These are phyloP conservation scores for Zostera marina DNA, from an alignment of 116 monocot genomes.

Conservation along the genomic window DNA sequence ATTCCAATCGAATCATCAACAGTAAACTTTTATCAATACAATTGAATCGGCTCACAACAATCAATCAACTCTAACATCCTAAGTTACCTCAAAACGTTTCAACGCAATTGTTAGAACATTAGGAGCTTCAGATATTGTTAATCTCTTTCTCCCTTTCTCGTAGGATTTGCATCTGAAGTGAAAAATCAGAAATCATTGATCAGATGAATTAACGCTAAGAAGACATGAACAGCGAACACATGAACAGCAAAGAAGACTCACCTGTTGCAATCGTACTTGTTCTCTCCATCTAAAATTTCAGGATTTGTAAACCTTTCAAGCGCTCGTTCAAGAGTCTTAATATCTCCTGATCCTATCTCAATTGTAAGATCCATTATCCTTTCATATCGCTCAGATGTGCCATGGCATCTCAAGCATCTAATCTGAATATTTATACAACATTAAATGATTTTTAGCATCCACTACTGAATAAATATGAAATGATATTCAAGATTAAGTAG, in stretches of 20 bases:
- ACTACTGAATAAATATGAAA: not conserved
- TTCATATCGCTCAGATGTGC: slow-evolving; percentile 56
- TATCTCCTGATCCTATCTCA: slow-evolving; percentile 55
- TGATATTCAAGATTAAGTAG: not conserved
- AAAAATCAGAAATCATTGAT: not conserved
- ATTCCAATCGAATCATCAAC: not conserved
- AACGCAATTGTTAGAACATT: slow-evolving; percentile 72
- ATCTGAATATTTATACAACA: slow-evolving; percentile 36
- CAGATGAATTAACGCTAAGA: too few species aligned
- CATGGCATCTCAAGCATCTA: slow-evolving; percentile 64
- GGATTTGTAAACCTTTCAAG: slow-evolving; percentile 60
- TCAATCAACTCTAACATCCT: not conserved
- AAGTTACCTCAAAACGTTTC: slow-evolving; percentile 76
- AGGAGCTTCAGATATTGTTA: slow-evolving; percentile 69
- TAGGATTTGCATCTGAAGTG: slow-evolving; percentile 61
- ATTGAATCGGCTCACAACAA: not conserved
- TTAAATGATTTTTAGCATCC: not conserved
- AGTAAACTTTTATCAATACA: not conserved
- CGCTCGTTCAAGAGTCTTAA: slow-evolving; percentile 71
- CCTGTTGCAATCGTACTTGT: slow-evolving; percentile 80
- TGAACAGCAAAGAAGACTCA: slow-evolving; percentile 4
- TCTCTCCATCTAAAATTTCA: slow-evolving; percentile 89
- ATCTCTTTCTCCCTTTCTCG: slow-evolving; percentile 61
- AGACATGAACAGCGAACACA: too few species aligned
- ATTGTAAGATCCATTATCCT: slow-evolving; percentile 95